Evolutionary conservation across 148 eudicot species (phyloP).

Genomic region (Rhododendron simsii): DNA sequence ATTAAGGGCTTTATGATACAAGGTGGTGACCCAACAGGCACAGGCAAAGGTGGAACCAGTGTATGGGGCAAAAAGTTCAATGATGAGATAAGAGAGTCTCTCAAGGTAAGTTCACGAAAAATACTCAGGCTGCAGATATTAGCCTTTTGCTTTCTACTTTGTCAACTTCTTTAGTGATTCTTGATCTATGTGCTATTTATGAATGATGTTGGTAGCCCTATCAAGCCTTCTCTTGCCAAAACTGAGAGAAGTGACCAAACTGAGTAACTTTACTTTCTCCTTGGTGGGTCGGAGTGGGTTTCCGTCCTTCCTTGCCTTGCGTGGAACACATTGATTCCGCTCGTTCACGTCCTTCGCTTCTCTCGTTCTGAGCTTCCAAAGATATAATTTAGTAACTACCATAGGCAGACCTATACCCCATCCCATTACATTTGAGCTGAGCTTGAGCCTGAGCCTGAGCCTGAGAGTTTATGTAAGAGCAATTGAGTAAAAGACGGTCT

Average conservation of each 20-base stretch:
- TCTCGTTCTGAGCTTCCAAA: background rate
- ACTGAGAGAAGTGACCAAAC: background rate
- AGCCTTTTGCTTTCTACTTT: background rate
- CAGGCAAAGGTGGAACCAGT: slow-evolving; percentile 97
- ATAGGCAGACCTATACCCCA: background rate
- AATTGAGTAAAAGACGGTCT: background rate
- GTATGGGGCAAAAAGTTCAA: slow-evolving; percentile 95
- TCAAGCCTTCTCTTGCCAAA: background rate
- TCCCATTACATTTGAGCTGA: background rate
- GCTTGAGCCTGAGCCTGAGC: background rate
- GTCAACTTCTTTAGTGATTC: background rate
- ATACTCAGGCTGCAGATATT: background rate
- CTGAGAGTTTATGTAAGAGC: background rate
- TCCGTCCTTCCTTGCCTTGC: background rate
- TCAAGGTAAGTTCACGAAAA: slow-evolving; percentile 45
- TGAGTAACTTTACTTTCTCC: background rate
- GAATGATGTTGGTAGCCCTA: background rate
- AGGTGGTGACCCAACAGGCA: slow-evolving; percentile 98
- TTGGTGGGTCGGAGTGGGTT: background rate
- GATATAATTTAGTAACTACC: background rate
- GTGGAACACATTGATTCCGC: background rate
- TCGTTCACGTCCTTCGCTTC: background rate
- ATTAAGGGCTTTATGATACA: slow-evolving; percentile 99
- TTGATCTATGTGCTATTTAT: background rate
- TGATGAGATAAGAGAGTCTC: slow-evolving; percentile 96